A percentile compares a stretch with the other conserved stretches of the same genome.
phyloP scores from a whole-genome alignment of 352 stramenopile species.

The Pythium sukuiense region DNA sequence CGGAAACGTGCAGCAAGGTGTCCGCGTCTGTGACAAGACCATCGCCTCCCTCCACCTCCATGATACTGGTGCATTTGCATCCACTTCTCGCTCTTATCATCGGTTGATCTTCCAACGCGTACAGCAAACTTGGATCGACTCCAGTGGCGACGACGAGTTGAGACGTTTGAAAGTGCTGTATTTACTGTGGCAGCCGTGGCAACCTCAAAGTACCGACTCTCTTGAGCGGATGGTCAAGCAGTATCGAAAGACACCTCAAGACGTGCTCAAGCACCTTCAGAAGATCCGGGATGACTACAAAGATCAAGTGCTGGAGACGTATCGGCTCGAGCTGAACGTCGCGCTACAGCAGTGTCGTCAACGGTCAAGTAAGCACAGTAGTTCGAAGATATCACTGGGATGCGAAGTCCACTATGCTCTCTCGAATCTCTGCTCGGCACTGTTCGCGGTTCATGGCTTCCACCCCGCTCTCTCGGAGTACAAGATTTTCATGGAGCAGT shows the following conservation, averaged over 20 bases:
- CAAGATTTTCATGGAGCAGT: constrained; percentile 21
- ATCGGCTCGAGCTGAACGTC: constrained; percentile 45
- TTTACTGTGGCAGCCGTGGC: constrained; percentile 28
- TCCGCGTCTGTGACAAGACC: constrained; percentile 56
- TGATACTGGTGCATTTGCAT: neutral
- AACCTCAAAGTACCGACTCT: constrained; percentile 27
- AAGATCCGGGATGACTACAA: constrained; percentile 26
- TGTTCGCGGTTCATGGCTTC: constrained; percentile 57
- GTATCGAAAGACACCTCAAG: constrained; percentile 28
- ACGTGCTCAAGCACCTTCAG: constrained; percentile 23
- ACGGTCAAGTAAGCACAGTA: neutral
- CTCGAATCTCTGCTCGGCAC: constrained; percentile 59
- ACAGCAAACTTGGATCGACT: constrained; percentile 11
- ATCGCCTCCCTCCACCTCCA: constrained; percentile 19
- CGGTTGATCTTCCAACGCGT: constrained; percentile 55
- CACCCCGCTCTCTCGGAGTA: constrained; percentile 52
- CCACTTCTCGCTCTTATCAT: constrained; percentile 37
- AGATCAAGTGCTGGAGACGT: constrained; percentile 31
- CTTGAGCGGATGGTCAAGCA: constrained; percentile 43
- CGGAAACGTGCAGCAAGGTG: constrained; percentile 43
- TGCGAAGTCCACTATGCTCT: constrained; percentile 43
- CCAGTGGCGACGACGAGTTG: neutral
- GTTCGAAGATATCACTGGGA: neutral
- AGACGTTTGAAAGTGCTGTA: constrained; percentile 17
- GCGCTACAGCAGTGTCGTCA: constrained; percentile 33